phyloP scores from a whole-genome alignment of 2,329 filamentous ascomycete genomes.

The Colletotrichum viniferum region DNA sequence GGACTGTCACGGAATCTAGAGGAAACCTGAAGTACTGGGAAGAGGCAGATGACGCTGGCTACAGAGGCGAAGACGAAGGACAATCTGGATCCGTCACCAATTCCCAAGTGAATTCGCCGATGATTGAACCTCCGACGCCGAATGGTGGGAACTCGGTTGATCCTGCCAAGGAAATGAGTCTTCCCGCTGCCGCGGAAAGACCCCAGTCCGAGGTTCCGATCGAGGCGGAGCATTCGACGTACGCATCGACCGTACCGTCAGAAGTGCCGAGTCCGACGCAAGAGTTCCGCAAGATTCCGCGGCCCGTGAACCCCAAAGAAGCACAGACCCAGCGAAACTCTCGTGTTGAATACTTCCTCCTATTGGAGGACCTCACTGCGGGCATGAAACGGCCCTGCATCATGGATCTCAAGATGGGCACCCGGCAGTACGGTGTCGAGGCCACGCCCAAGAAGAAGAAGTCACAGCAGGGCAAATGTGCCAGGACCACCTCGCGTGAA shows the following conservation, averaged over 20 bases:
- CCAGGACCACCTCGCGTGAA: slow-evolving; percentile 87
- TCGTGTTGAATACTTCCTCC: slow-evolving; percentile 88
- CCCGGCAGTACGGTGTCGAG: slow-evolving; percentile 93
- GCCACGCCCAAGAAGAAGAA: slow-evolving; percentile 90
- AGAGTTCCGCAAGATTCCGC: slow-evolving; percentile 50
- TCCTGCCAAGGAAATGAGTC: not conserved
- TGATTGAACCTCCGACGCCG: slow-evolving; percentile 12
- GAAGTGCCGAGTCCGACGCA: slow-evolving; percentile 40
- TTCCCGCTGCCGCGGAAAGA: not conserved
- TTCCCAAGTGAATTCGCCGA: slow-evolving; percentile 19
- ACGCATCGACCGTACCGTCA: slow-evolving; percentile 29
- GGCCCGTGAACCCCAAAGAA: slow-evolving; percentile 78
- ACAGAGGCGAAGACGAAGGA: slow-evolving; percentile 70
- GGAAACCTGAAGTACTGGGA: slow-evolving; percentile 91
- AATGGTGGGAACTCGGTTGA: not conserved
- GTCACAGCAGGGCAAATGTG: slow-evolving; percentile 92
- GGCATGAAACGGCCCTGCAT: slow-evolving; percentile 98
- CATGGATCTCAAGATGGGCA: slow-evolving; percentile 98
- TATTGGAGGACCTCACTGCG: slow-evolving; percentile 92
- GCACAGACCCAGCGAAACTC: slow-evolving; percentile 66
- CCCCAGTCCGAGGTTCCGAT: not conserved
- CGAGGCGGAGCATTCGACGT: not conserved
- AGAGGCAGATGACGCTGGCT: slow-evolving; percentile 83
- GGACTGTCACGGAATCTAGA: slow-evolving; percentile 71
- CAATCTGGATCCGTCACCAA: slow-evolving; percentile 5